phyloP scores from a whole-genome alignment of 2,329 filamentous ascomycete species.

The Botrytis fabae region DNA sequence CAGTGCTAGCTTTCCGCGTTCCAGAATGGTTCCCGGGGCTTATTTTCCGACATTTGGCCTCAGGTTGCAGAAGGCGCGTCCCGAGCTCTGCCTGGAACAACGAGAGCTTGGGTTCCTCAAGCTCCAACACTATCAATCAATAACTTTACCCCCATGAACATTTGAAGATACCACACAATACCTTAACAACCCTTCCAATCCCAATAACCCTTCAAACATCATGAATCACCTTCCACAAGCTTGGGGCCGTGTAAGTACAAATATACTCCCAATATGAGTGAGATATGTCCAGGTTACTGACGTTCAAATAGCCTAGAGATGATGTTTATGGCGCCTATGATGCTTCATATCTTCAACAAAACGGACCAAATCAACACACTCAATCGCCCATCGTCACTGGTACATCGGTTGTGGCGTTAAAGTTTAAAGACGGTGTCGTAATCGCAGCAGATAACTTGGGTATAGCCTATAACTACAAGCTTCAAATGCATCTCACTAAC shows the following conservation, averaged over 20 bases:
- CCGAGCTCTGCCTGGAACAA: conserved; percentile 24
- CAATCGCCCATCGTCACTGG: conserved; percentile 93
- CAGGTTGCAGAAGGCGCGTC: conserved; percentile 22
- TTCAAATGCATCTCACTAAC: conserved; percentile 26
- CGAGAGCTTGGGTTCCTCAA: conserved; percentile 21
- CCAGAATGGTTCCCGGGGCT: neutral
- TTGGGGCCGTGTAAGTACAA: conserved; percentile 66
- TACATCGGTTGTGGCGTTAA: conserved; percentile 91
- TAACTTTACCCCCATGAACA: conserved; percentile 20
- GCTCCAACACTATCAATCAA: conserved; percentile 21
- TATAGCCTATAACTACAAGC: conserved; percentile 44
- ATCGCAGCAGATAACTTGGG: conserved; percentile 96
- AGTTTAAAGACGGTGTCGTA: conserved; percentile 94
- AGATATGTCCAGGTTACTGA: conserved; percentile 41
- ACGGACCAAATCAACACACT: conserved; percentile 78
- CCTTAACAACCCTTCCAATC: neutral
- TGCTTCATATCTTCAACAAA: conserved; percentile 74
- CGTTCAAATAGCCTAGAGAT: conserved; percentile 74
- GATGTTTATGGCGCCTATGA: conserved; percentile 97
- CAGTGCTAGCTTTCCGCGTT: neutral
- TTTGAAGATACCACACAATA: conserved; percentile 16
- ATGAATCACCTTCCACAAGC: conserved; percentile 75
- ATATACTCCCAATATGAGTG: conserved; percentile 3
- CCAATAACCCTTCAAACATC: conserved; percentile 18
- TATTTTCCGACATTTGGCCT: conserved; percentile 19